phyloP scores from a whole-genome alignment of 768 basidiomycete genomes.

The Termitomyces sp. region DNA sequence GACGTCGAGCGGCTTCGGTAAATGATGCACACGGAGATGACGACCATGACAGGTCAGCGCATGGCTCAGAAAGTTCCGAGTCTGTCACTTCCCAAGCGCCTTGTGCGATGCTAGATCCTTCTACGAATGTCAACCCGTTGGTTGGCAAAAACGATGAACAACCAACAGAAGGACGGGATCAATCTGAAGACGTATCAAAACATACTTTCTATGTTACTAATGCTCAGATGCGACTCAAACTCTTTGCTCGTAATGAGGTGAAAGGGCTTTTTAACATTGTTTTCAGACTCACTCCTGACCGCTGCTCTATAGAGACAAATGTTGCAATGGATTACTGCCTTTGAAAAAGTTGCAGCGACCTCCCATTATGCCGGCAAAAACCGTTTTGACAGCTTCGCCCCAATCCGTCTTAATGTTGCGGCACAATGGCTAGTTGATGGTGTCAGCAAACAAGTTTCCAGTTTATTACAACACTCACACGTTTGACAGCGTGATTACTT shows the following conservation, averaged over 20 bases:
- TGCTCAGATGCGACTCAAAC: slow-evolving; percentile 82
- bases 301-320: slow-evolving; percentile 68
- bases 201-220: slow-evolving; percentile 95
- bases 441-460: slow-evolving; percentile 36
- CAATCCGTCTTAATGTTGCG: slow-evolving; percentile 86
- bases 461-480: not conserved
- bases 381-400: slow-evolving; percentile 92
- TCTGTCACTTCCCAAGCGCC: slow-evolving; percentile 33
- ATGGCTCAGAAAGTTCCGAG: slow-evolving; percentile 15
- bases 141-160: slow-evolving; percentile 15
- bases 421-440: slow-evolving; percentile 99
- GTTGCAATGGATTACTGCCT: slow-evolving; percentile 92
- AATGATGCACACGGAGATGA: slow-evolving; percentile 7
- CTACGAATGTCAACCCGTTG: slow-evolving; percentile 65
- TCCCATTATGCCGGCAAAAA: slow-evolving; percentile 78
- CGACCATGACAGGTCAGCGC: slow-evolving; percentile 5
- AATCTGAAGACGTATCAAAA: slow-evolving; percentile 58
- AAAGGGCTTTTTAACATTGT: slow-evolving; percentile 5
- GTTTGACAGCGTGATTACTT: slow-evolving; percentile 88
- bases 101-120: slow-evolving; percentile 73
- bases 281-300: not conserved
- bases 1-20: slow-evolving; percentile 12
- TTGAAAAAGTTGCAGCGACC: slow-evolving; percentile 72
- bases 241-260: slow-evolving; percentile 85
- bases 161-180: slow-evolving; percentile 15